Conservation (phyloP, 257 asterid species). For the Jacaranda copaia region DNA sequence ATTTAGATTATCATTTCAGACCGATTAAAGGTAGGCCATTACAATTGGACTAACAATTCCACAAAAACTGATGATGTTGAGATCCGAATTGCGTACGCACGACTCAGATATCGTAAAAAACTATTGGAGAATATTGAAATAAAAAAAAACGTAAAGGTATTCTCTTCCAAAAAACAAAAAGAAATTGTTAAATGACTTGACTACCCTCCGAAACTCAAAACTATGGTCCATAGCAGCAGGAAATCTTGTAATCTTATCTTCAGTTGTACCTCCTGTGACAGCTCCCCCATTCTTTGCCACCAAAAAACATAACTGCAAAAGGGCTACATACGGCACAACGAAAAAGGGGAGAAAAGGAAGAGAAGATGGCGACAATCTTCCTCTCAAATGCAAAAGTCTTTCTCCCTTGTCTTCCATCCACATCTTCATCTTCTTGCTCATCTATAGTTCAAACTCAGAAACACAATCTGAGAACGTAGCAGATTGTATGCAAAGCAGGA, state of each 20-base stretch:
- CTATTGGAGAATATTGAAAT: too few relatives aligned
- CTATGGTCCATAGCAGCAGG: conserved; percentile 41
- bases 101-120: too few relatives aligned
- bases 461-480: conserved; percentile 19
- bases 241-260: conserved; percentile 79
- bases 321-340: background rate
- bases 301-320: conserved; percentile 29
- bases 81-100: too few relatives aligned
- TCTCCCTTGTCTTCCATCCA: conserved; percentile 46
- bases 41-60: too few relatives aligned
- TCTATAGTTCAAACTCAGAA: background rate
- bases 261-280: conserved; percentile 47
- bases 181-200: conserved; percentile 16
- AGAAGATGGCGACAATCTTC: conserved; percentile 67
- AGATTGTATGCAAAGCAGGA: conserved; percentile 54
- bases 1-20: too few relatives aligned
- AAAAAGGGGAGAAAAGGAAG: background rate
- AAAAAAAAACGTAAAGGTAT: too few relatives aligned
- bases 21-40: too few relatives aligned
- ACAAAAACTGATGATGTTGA: too few relatives aligned
- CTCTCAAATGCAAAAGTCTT: conserved; percentile 64
- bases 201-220: conserved; percentile 15
- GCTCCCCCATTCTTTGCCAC: conserved; percentile 54
- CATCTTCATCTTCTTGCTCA: conserved; percentile 44
- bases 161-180: too few relatives aligned